These are phyloP conservation scores for Cystobasidium slooffiae DNA, from an alignment of 1,284 basidiomycete species.

Conservation along the genomic window DNA sequence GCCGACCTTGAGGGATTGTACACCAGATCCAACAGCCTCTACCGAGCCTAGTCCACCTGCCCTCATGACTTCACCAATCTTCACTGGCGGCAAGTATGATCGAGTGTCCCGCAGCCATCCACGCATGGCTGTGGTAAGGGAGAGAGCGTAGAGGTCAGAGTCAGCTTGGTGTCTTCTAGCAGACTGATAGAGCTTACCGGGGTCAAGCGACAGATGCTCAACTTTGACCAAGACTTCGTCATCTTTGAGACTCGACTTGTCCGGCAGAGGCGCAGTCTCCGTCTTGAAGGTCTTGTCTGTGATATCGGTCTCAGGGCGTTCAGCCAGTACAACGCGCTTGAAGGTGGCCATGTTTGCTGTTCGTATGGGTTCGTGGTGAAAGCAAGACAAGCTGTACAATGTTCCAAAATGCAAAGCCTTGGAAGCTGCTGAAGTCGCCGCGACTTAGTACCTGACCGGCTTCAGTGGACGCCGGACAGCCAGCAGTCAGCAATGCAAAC, in stretches of 20 bases:
- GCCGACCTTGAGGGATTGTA: slow-evolving; percentile 35
- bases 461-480: not conserved
- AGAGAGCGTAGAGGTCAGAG: not conserved
- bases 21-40: slow-evolving; percentile 34
- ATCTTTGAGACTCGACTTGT: slow-evolving; percentile 20
- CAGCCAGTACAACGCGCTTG: slow-evolving; percentile 54
- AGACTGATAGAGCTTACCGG: slow-evolving; percentile 39
- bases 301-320: slow-evolving; percentile 54
- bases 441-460: slow-evolving; percentile 1
- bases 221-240: slow-evolving; percentile 54
- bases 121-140: slow-evolving; percentile 45
- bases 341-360: slow-evolving; percentile 31
- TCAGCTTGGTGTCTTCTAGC: not conserved
- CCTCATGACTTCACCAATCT: slow-evolving; percentile 50
- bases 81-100: slow-evolving; percentile 49
- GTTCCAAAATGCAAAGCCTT: not conserved
- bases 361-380: not conserved
- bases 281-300: slow-evolving; percentile 50
- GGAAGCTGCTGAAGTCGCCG: not conserved
- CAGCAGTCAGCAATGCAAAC: not conserved
- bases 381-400: not conserved
- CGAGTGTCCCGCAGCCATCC: slow-evolving; percentile 52
- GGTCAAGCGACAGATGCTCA: slow-evolving; percentile 55
- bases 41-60: slow-evolving; percentile 48
- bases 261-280: slow-evolving; percentile 15